Evolutionary conservation across 805 yeast genomes (phyloP).

Genomic region (Teunomyces atbi): DNA sequence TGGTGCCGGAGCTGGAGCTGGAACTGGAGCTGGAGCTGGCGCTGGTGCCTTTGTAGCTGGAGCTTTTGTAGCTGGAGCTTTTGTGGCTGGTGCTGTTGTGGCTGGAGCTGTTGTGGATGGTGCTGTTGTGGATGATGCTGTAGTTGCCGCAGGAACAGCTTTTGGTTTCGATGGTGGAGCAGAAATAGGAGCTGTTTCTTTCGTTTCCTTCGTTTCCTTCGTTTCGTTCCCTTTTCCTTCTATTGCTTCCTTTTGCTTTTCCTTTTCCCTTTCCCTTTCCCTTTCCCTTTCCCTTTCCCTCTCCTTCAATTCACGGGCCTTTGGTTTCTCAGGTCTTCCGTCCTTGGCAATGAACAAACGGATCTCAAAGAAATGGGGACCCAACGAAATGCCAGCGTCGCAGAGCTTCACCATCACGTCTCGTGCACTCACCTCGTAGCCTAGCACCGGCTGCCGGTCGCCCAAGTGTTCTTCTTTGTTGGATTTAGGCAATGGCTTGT

Average conservation of each 20-base stretch:
- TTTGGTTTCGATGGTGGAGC: no score
- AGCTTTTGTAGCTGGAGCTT: neutral
- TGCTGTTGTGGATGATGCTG: neutral
- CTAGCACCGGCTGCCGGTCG: constrained; percentile 34
- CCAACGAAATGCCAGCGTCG: constrained; percentile 68
- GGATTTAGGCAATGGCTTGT: constrained; percentile 33
- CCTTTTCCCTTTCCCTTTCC: constrained; percentile 7
- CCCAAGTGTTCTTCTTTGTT: constrained; percentile 15
- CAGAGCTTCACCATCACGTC: constrained; percentile 88
- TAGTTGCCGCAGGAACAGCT: neutral
- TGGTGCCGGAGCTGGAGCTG: neutral
- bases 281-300: constrained; percentile 2
- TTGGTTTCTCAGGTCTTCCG: constrained; percentile 47
- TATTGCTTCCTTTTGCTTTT: neutral
- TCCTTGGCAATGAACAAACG: constrained; percentile 83
- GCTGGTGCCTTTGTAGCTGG: neutral
- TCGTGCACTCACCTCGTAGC: constrained; percentile 53
- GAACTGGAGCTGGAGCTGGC: neutral
- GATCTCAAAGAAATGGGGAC: constrained; percentile 80
- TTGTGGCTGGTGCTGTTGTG: neutral
- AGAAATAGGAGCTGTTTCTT: neutral
- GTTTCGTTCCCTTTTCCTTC: neutral
- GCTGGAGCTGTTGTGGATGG: neutral
- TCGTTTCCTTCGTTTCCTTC: neutral
- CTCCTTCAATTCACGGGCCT: constrained; percentile 7